Base-by-base conservation (phyloP, 2,329 filamentous ascomycete genomes). In the Fusarium sp. region DNA sequence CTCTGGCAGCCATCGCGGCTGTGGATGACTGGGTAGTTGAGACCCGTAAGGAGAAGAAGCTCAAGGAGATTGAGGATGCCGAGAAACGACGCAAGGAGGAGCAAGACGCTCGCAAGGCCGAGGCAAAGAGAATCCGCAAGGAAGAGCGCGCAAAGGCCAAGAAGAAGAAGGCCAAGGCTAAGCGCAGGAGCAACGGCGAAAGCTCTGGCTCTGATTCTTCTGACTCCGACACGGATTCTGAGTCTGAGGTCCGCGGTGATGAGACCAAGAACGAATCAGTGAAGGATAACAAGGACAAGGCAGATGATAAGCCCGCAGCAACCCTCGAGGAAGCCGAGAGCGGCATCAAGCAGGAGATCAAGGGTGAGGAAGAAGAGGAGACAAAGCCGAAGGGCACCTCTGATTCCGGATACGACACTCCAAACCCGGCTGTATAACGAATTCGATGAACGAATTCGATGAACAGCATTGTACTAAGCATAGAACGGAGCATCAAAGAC, bases 1-100 rank as follows among this genome's bases (percentile, higher is more conserved):
- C 85, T 0, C 75, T 79, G 32, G 77, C 72, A 1, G 85, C 82
- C 0, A 75, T 87, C 5, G 78, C 75, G 7, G 76, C 74, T 3
- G 75, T 79, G 0, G 80, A 79, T 11, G 75, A 76, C 9, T 88
- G 85, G 80, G 76, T 86, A 1, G 71, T 75, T 25, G 78, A 80
- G 53, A 81, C 79, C 31, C 75, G 82, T 34, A 79, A 78, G 67
- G 81, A 81, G 65, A 83, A 80, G 74, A 78, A 78, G 66, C 75
- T 80, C 46, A 79, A 79, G 67, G 77, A 79, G 64, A 67, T 78
- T 15, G 75, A 77, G 55, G 78, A 79, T 32, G 74, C 75, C 3
- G 77, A 81, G 69, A 77, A 80, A 62, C 72, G 74, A 59, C 72
- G 76, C 50, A 75, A 74, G 76, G 58, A 71, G 74, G 63, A 74